Percentiles rank a stretch among this genome's conserved stretches.
phyloP scores from a whole-genome alignment of 208 protist genomes.

The Acanthamoeba lenticulata region DNA sequence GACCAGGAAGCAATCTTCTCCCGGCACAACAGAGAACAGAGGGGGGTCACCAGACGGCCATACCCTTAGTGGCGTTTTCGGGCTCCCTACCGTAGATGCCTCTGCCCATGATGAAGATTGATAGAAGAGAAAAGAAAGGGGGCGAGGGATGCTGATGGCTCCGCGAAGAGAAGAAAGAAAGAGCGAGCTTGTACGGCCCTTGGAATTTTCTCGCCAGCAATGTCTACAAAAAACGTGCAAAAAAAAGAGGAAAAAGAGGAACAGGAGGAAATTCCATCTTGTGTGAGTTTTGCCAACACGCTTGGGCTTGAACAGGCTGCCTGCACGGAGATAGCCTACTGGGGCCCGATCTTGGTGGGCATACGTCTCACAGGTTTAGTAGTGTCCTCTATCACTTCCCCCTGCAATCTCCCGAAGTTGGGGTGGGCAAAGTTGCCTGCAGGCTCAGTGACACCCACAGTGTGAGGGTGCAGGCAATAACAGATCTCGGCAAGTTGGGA shows the following conservation, averaged over 20 bases:
- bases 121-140: constrained; percentile 57
- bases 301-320: not conserved
- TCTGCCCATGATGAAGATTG: constrained; percentile 42
- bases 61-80: constrained; percentile 76
- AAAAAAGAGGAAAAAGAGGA: not conserved
- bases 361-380: not conserved
- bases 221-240: constrained; percentile 1
- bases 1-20: not conserved
- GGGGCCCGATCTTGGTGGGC: not conserved
- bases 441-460: not conserved
- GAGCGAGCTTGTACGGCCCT: not conserved
- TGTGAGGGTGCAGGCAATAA: not conserved
- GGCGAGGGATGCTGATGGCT: not conserved
- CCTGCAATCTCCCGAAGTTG: constrained; percentile 11
- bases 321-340: not conserved
- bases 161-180: constrained; percentile 52
- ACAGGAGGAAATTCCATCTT: not conserved
- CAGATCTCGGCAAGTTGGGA: not conserved
- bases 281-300: too few species aligned
- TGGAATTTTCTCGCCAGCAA: not conserved
- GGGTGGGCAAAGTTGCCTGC: constrained; percentile 1
- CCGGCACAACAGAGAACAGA: not conserved
- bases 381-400: constrained; percentile 29
- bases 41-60: not conserved
- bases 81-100: constrained; percentile 76